These are phyloP conservation scores for Cocos nucifera DNA, from an alignment of 176 grass and related monocot species.

Conservation along the genomic window DNA sequence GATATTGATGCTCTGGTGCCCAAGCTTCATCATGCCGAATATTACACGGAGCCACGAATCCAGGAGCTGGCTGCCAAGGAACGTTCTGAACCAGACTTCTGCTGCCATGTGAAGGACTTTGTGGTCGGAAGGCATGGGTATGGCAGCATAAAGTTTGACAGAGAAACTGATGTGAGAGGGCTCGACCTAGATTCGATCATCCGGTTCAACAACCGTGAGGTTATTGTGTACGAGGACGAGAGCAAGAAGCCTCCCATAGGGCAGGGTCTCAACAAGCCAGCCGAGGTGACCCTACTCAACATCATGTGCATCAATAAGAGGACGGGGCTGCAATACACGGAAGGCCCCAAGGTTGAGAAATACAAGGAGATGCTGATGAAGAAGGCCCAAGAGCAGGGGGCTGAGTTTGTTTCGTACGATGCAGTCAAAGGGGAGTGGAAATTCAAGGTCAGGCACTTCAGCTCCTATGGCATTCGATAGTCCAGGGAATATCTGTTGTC, in stretches of 20 bases:
- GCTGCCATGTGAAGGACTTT: slow-evolving; percentile 52
- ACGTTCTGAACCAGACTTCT: slow-evolving; percentile 56
- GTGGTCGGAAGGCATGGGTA: slow-evolving; percentile 60
- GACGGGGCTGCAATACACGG: slow-evolving; percentile 34
- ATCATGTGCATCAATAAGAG: slow-evolving; percentile 79
- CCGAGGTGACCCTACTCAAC: slow-evolving; percentile 69
- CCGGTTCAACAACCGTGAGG: slow-evolving; percentile 74
- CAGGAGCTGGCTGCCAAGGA: slow-evolving; percentile 81
- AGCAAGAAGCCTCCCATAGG: slow-evolving; percentile 66
- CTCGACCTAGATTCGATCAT: slow-evolving; percentile 64
- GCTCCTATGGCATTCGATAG: slow-evolving; percentile 4
- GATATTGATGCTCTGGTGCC: slow-evolving; percentile 45
- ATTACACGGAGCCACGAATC: slow-evolving; percentile 59
- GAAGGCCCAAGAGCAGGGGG: slow-evolving; percentile 62
- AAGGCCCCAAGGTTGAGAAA: slow-evolving; percentile 42
- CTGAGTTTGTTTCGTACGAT: slow-evolving; percentile 59
- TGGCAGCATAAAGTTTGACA: slow-evolving; percentile 66
- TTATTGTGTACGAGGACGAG: slow-evolving; percentile 74
- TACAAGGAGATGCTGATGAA: slow-evolving; percentile 58
- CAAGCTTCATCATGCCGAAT: slow-evolving; percentile 51
- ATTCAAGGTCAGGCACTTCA: slow-evolving; percentile 80
- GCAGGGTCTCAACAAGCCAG: slow-evolving; percentile 73
- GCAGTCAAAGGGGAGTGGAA: slow-evolving; percentile 72
- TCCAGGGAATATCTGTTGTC: too few species aligned
- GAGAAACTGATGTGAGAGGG: slow-evolving; percentile 60